Conservation (phyloP, 306 rosid species). For the Medicago ruthenica region DNA sequence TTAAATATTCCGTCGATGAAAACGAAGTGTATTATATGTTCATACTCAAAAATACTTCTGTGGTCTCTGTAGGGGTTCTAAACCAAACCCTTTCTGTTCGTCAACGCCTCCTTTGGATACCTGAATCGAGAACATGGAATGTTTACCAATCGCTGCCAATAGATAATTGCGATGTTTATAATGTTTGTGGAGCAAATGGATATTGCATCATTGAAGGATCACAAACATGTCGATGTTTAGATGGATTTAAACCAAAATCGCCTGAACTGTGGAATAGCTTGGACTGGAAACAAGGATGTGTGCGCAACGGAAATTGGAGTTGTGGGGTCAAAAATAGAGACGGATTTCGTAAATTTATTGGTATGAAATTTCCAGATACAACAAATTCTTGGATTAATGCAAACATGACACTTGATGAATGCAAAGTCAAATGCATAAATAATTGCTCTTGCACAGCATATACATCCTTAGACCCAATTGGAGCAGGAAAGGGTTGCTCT, state of each 20-base stretch:
- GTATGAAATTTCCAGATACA: slow-evolving; percentile 41
- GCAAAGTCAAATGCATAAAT: not conserved
- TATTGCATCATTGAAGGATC: slow-evolving; percentile 3
- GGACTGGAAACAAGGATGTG: slow-evolving; percentile 40
- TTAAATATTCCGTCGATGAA: not conserved
- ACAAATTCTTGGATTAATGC: not conserved
- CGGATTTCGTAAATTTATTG: slow-evolving; percentile 22
- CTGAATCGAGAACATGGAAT: slow-evolving; percentile 16
- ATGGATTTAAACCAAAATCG: slow-evolving; percentile 37
- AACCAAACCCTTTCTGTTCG: slow-evolving; percentile 35
- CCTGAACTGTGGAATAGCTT: not conserved
- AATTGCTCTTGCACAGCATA: slow-evolving; percentile 35
- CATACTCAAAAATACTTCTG: not conserved
- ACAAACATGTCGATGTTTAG: slow-evolving; percentile 37
- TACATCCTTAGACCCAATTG: not conserved
- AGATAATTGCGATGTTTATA: slow-evolving; percentile 39
- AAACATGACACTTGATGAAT: slow-evolving; percentile 2
- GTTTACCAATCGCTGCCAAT: not conserved
- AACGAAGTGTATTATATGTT: slow-evolving; percentile 12
- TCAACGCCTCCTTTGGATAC: not conserved
- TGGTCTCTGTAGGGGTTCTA: not conserved
- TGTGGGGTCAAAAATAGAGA: slow-evolving; percentile 29
- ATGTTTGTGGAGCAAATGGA: slow-evolving; percentile 39
- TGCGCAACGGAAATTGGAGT: slow-evolving; percentile 10
- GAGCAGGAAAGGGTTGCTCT: slow-evolving; percentile 1